phyloP scores from a whole-genome alignment of 2,329 filamentous ascomycete genomes.

The Elsinoe arachidis region DNA sequence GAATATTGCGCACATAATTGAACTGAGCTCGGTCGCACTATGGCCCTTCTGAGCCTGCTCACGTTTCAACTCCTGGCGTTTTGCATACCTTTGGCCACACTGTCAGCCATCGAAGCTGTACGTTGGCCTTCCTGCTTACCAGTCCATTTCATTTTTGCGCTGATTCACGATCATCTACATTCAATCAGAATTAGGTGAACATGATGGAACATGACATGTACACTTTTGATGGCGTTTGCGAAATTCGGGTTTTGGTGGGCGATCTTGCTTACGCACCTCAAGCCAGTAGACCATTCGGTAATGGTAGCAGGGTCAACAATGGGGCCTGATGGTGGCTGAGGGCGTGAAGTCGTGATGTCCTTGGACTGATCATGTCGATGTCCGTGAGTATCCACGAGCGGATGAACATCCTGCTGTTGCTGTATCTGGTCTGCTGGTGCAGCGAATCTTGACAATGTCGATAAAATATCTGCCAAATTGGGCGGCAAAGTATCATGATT shows the following conservation, averaged over 20 bases:
- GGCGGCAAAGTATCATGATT: slow-evolving; percentile 17
- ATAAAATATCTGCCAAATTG: slow-evolving; percentile 28
- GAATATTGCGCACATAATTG: slow-evolving; percentile 24
- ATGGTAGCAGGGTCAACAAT: slow-evolving; percentile 40
- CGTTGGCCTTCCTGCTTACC: slow-evolving; percentile 27
- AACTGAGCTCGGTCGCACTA: slow-evolving; percentile 23
- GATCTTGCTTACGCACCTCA: slow-evolving; percentile 41
- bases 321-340: not conserved
- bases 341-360: not conserved
- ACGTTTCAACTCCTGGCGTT: slow-evolving; percentile 28
- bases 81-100: slow-evolving; percentile 19
- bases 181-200: slow-evolving; percentile 11
- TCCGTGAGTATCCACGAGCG: not conserved
- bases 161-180: slow-evolving; percentile 54
- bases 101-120: not conserved
- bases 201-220: slow-evolving; percentile 19
- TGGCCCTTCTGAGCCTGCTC: slow-evolving; percentile 22
- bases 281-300: slow-evolving; percentile 39
- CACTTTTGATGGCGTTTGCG: slow-evolving; percentile 32
- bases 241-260: slow-evolving; percentile 37
- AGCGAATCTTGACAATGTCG: slow-evolving; percentile 25
- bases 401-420: not conserved
- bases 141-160: slow-evolving; percentile 53
- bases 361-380: not conserved
- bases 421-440: not conserved